phyloP scores from a whole-genome alignment of 371 early-diverging fungal genomes.

The Mucor plumbeus region DNA sequence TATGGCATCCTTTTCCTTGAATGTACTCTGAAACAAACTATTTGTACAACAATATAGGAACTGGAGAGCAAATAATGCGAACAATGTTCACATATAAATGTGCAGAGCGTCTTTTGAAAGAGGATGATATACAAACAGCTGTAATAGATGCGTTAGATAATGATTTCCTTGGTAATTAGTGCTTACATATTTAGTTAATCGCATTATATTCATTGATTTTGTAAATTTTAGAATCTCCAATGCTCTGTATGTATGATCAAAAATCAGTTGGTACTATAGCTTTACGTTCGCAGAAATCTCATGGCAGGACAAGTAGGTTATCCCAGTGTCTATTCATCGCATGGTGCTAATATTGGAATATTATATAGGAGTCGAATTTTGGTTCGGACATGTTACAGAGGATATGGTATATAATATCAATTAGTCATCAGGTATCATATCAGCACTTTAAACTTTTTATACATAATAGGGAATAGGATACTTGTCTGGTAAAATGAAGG shows the following conservation, averaged over 20 bases:
- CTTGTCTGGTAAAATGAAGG: conserved; percentile 43
- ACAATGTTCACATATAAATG: conserved; percentile 67
- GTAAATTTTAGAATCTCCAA: conserved; percentile 39
- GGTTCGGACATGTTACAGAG: conserved; percentile 61
- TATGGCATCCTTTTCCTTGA: not conserved
- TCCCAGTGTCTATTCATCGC: not conserved
- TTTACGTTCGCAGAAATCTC: conserved; percentile 32
- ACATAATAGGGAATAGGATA: conserved; percentile 50
- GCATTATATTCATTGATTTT: not conserved
- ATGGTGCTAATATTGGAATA: not conserved
- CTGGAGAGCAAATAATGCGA: conserved; percentile 85
- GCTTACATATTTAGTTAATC: not conserved
- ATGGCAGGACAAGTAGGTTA: conserved; percentile 11
- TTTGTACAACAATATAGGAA: conserved; percentile 45
- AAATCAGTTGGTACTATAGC: conserved; percentile 59
- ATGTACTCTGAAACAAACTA: not conserved
- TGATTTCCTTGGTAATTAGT: conserved; percentile 41
- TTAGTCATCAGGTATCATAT: not conserved
- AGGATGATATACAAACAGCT: conserved; percentile 41
- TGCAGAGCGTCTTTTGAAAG: conserved; percentile 36
- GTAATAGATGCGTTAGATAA: conserved; percentile 29
- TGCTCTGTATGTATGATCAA: conserved; percentile 41
- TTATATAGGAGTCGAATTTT: conserved; percentile 52
- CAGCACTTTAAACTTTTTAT: not conserved
- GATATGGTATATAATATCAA: conserved; percentile 54